Conservation (phyloP, 495 filamentous ascomycete genomes). For the Neurospora cerealis region DNA sequence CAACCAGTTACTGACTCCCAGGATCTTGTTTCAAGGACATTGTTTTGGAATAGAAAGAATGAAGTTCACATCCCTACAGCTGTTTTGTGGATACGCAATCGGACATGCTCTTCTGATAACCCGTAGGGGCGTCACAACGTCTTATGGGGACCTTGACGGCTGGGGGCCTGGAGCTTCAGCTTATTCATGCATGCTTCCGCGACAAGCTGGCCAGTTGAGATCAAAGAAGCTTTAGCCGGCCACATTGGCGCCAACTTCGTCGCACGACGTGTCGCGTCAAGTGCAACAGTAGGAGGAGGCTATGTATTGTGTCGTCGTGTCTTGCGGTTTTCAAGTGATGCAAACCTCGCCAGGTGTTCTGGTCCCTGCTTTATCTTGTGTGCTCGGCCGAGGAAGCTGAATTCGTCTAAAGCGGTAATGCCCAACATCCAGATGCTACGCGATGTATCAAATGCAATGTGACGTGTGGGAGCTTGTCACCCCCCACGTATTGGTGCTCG, state of each 20-base stretch:
- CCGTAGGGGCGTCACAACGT: neutral
- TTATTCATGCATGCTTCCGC: neutral
- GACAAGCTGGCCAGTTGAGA: neutral
- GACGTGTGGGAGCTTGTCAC: neutral
- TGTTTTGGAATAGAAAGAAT: neutral
- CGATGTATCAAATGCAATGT: neutral
- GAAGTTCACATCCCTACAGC: neutral
- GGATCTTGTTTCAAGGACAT: neutral
- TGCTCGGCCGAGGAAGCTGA: neutral
- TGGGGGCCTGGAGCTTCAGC: neutral
- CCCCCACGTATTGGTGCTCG: neutral
- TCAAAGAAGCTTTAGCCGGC: neutral
- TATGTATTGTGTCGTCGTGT: neutral
- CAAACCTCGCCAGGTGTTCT: neutral
- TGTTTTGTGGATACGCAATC: neutral
- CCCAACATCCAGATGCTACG: neutral
- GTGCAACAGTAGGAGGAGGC: neutral
- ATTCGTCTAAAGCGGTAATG: neutral
- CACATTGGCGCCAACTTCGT: neutral
- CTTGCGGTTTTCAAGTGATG: neutral
- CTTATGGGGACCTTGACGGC: neutral
- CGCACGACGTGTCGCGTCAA: neutral
- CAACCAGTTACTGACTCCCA: neutral
- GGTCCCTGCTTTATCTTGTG: neutral
- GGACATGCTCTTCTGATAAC: neutral